phyloP scores from a whole-genome alignment of 257 asterid genomes.

The Anisodus acutangulus region DNA sequence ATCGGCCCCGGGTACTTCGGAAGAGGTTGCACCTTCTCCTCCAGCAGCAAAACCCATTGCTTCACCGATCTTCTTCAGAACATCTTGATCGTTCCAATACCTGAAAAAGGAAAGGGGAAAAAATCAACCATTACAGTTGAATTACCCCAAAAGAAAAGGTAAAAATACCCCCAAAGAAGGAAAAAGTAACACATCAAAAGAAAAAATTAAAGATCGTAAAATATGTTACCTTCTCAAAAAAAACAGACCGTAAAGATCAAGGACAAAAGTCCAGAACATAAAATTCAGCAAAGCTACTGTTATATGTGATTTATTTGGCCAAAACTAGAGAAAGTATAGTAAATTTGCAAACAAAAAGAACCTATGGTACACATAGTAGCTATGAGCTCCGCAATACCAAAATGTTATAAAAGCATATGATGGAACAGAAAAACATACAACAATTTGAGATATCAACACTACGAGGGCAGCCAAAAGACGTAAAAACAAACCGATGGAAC shows the following conservation, averaged over 20 bases:
- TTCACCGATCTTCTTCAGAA: conserved; percentile 85
- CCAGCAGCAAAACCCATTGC: conserved; percentile 88
- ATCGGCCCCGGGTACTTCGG: conserved; percentile 63
- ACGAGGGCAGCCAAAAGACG: background rate
- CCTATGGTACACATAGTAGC: background rate
- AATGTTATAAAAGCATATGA: too few relatives aligned
- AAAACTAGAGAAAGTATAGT: background rate
- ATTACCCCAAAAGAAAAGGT: conserved; percentile 22
- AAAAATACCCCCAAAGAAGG: background rate
- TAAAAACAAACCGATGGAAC: background rate
- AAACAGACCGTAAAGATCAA: background rate
- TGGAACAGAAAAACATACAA: background rate
- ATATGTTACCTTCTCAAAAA: too few relatives aligned
- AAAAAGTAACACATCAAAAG: background rate
- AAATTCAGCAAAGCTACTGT: background rate
- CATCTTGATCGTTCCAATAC: conserved; percentile 92
- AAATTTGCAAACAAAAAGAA: background rate
- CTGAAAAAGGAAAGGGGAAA: conserved; percentile 42
- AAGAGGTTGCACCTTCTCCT: conserved; percentile 72
- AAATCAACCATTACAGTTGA: conserved; percentile 23
- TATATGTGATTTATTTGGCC: background rate
- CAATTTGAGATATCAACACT: background rate
- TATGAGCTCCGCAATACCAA: background rate
- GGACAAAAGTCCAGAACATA: background rate
- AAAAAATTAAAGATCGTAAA: background rate